Evolutionary conservation across 768 basidiomycete genomes (phyloP).

Genomic region (Lactarius pseudohatsudake): DNA sequence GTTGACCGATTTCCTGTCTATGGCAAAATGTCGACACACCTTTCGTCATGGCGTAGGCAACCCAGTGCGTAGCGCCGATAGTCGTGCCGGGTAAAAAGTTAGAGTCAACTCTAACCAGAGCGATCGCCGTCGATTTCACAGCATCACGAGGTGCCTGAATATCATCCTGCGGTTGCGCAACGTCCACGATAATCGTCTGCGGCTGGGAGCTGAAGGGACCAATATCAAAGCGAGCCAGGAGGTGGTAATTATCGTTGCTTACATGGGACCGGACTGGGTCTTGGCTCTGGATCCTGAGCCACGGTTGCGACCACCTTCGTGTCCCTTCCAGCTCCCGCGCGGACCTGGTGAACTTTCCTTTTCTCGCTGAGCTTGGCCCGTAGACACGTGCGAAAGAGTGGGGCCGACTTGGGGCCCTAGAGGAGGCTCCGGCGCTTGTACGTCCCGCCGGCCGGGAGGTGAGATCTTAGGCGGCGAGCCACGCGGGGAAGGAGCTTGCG

Average conservation of each 20-base stretch:
- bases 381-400: conserved; percentile 38
- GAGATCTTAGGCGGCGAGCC: conserved; percentile 65
- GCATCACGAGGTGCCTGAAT: conserved; percentile 73
- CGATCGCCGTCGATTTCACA: conserved; percentile 88
- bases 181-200: conserved; percentile 74
- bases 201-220: conserved; percentile 49
- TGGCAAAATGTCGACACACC: conserved; percentile 40
- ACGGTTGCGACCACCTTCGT: conserved; percentile 40
- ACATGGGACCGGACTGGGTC: conserved; percentile 61
- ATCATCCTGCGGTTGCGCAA: conserved; percentile 68
- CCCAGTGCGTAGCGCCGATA: conserved; percentile 90
- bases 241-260: conserved; percentile 26
- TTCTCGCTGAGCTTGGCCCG: conserved; percentile 43
- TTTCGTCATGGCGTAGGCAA: conserved; percentile 90
- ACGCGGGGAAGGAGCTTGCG: conserved; percentile 52
- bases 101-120: conserved; percentile 82
- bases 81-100: conserved; percentile 84
- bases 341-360: conserved; percentile 74
- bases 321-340: conserved; percentile 43
- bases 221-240: background rate
- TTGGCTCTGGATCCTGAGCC: conserved; percentile 44
- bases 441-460: conserved; percentile 46
- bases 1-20: background rate
- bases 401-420: conserved; percentile 36
- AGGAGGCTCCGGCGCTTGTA: conserved; percentile 52